phyloP scores from a whole-genome alignment of 1,284 basidiomycete species.

The Sanghuangporus weigelae region DNA sequence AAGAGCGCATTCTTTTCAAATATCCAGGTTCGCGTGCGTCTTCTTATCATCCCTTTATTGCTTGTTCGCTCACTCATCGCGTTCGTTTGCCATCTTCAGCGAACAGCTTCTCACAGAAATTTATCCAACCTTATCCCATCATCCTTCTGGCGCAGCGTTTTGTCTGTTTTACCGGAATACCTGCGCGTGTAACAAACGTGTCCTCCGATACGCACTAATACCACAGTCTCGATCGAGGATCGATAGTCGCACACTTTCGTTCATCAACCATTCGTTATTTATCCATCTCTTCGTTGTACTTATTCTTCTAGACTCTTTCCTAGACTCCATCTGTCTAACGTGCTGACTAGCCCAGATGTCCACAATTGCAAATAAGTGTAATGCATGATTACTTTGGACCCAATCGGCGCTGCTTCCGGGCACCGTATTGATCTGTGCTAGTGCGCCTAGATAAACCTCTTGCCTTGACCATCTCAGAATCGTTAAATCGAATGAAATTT shows the following conservation, averaged over 20 bases:
- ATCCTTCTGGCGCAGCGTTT: background rate
- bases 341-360: too few species aligned
- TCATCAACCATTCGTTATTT: background rate
- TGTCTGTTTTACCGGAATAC: background rate
- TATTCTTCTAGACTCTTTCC: background rate
- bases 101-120: background rate
- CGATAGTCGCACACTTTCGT: background rate
- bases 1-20: background rate
- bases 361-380: too few species aligned
- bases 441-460: too few species aligned
- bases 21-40: background rate
- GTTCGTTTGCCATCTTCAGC: background rate
- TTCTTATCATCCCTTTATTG: background rate
- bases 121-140: background rate
- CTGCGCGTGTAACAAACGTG: background rate
- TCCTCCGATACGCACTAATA: background rate
- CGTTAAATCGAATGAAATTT: too few species aligned
- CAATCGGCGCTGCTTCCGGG: too few species aligned
- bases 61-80: background rate
- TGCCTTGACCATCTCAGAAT: too few species aligned
- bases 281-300: background rate
- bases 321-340: too few species aligned
- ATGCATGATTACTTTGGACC: too few species aligned
- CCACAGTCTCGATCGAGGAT: background rate
- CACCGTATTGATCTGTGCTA: too few species aligned